Evolutionary conservation across 805 yeast genomes (phyloP), one percentile per base, ranked within the genome.

Genomic region (Wickerhamomyces rabaulensis): DNA sequence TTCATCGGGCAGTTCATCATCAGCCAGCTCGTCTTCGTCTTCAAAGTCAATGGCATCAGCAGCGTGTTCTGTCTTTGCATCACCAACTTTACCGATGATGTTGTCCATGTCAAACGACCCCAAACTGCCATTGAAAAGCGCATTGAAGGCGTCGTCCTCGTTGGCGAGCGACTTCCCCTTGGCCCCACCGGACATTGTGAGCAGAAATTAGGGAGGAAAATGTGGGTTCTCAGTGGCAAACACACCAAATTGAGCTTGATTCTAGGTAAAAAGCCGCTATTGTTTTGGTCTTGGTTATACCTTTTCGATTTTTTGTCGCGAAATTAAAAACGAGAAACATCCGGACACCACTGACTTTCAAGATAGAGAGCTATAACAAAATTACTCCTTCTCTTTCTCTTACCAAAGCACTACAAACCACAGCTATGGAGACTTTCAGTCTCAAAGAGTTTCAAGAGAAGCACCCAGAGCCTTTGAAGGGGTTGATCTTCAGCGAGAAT

Each of bases 31-130:
- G 54, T 91, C 97, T 58, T 87, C 95, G 62, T 88, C 96, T 59
- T 88, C 97, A 62, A 87, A 92, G 64, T 92, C 98, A 27, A 90
- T 71, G 9, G 99, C 99, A 63, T 91, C 92, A 7, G 80, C 96
- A 1, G 94, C 91, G 64, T 91, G 98, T 45, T 76, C 74, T 69
- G 64, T 77, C 23, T 54, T 50, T 60, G 55, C 52, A 22, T 33
- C 43, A 41, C 48, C 59, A 16, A 53, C 52, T n/a, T 36, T 47
- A 37, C 51, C 56, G 16, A 57, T 52, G 15, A 60, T 27, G 6
- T 44, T 49, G 19, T 45, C 43, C 22, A 58, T 43, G 37, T 56
- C 58, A 12, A 56, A 48, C 3, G 53, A 49, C 4, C 51, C 71
- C 49, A 67, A 62, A 20, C 64, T 67, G 6, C 71, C 71, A 12